A percentile compares a stretch with the other conserved stretches of the same genome.
Evolutionary conservation across 345 rosid genomes (phyloP).

Genomic region (Pugionium dolabratum): DNA sequence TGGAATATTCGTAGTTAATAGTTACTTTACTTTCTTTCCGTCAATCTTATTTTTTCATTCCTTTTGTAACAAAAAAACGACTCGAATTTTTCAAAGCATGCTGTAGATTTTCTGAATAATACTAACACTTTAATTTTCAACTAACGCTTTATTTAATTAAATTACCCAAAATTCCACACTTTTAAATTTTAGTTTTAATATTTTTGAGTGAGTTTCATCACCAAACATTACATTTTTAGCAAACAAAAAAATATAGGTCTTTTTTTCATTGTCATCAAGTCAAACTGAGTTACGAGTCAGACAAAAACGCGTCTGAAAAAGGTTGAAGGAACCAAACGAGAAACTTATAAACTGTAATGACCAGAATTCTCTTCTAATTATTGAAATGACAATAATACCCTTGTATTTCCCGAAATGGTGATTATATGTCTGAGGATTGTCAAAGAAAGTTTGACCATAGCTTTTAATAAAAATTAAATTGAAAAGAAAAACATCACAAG

Average conservation of each 20-base stretch:
- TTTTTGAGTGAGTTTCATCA: background rate
- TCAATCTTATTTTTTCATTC: slow-evolving; percentile 18
- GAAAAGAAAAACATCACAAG: background rate
- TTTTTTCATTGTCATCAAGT: background rate
- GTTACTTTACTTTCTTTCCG: background rate
- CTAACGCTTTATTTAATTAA: background rate
- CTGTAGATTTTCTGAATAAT: slow-evolving; percentile 1
- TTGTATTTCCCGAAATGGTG: slow-evolving; percentile 3
- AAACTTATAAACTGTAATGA: slow-evolving; percentile 7
- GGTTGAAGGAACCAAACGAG: slow-evolving; percentile 23
- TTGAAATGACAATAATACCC: slow-evolving; percentile 21
- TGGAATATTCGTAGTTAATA: slow-evolving; percentile 34
- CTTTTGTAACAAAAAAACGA: background rate
- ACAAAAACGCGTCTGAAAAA: slow-evolving; percentile 30
- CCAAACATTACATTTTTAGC: background rate
- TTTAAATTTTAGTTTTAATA: too few relatives aligned
- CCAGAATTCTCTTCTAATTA: background rate
- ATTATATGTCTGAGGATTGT: slow-evolving; percentile 4
- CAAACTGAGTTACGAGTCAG: slow-evolving; percentile 42
- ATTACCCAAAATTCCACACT: too few relatives aligned
- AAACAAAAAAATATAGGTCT: background rate
- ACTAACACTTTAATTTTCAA: slow-evolving; percentile 26
- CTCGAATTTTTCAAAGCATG: background rate
- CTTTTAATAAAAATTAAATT: background rate
- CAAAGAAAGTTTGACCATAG: slow-evolving; percentile 19